These are phyloP conservation scores for Colletotrichum karsti DNA, from an alignment of 2,329 filamentous ascomycete genomes.

Conservation along the genomic window DNA sequence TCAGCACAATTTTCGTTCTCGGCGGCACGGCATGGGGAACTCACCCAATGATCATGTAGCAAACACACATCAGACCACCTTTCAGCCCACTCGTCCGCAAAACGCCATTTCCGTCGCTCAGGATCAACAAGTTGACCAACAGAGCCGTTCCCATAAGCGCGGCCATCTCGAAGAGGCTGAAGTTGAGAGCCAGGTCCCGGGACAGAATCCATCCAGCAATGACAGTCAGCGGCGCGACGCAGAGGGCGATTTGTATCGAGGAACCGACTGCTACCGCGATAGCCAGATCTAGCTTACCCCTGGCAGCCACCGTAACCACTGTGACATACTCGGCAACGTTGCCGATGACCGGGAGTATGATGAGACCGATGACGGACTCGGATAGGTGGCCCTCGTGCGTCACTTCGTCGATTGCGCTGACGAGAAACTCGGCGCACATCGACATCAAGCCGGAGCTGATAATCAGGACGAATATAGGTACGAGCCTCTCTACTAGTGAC, in stretches of 20 bases:
- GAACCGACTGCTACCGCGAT: constrained; percentile 69
- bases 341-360: constrained; percentile 69
- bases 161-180: constrained; percentile 79
- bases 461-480: constrained; percentile 61
- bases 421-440: constrained; percentile 68
- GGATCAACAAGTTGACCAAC: constrained; percentile 79
- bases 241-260: constrained; percentile 69
- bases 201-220: constrained; percentile 66
- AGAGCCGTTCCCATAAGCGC: constrained; percentile 76
- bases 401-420: constrained; percentile 65
- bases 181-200: constrained; percentile 71
- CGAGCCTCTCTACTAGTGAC: constrained; percentile 30
- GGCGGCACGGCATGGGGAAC: neutral
- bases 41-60: constrained; percentile 60
- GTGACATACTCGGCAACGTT: constrained; percentile 73
- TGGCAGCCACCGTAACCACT: constrained; percentile 65
- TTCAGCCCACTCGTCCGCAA: constrained; percentile 57
- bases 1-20: neutral
- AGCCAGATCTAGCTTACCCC: constrained; percentile 70
- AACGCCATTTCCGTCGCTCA: constrained; percentile 76
- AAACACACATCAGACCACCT: constrained; percentile 64
- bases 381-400: constrained; percentile 58
- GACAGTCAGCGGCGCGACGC: constrained; percentile 68
- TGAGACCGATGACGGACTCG: constrained; percentile 67
- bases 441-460: constrained; percentile 64